A percentile compares a stretch with the other conserved stretches of the same genome.
Evolutionary conservation across 352 stramenopile species (phyloP).

Genomic region (Hyaloperonospora brassicae): DNA sequence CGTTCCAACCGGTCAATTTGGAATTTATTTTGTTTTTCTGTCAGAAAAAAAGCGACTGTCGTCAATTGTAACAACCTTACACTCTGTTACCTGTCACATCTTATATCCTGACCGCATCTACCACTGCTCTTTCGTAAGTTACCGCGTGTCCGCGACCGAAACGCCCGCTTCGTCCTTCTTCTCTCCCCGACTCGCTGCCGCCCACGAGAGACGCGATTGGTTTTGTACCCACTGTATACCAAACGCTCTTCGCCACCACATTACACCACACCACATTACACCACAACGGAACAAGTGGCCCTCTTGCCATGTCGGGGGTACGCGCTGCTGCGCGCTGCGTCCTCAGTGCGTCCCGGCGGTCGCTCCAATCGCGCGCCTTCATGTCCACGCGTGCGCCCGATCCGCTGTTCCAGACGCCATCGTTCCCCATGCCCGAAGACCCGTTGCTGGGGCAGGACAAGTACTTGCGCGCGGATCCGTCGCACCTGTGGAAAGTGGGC

Average conservation of each 20-base stretch:
- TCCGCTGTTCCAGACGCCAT: conserved; percentile 54
- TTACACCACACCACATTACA: background rate
- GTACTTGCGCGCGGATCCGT: conserved; percentile 50
- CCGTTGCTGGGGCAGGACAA: conserved; percentile 46
- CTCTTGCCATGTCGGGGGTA: conserved; percentile 13
- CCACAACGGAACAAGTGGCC: background rate
- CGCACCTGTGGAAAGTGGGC: conserved; percentile 70
- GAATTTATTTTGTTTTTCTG: too few species aligned
- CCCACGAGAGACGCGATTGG: too few species aligned
- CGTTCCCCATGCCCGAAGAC: conserved; percentile 57
- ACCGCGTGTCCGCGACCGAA: too few species aligned
- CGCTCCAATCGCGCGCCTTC: conserved; percentile 38
- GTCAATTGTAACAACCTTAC: too few species aligned
- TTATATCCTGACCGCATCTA: too few species aligned
- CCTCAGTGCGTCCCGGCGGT: conserved; percentile 7
- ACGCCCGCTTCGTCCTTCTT: too few species aligned
- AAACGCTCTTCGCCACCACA: background rate
- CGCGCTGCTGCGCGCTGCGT: conserved; percentile 14
- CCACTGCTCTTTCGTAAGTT: too few species aligned
- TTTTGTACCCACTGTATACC: too few species aligned
- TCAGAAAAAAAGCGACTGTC: too few species aligned
- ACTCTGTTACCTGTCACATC: too few species aligned
- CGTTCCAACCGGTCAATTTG: too few species aligned
- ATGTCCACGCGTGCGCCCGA: conserved; percentile 56
- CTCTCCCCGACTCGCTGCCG: too few species aligned